Base-by-base conservation (phyloP, 2,329 filamentous ascomycete genomes). In the Sphaerulina musiva region DNA sequence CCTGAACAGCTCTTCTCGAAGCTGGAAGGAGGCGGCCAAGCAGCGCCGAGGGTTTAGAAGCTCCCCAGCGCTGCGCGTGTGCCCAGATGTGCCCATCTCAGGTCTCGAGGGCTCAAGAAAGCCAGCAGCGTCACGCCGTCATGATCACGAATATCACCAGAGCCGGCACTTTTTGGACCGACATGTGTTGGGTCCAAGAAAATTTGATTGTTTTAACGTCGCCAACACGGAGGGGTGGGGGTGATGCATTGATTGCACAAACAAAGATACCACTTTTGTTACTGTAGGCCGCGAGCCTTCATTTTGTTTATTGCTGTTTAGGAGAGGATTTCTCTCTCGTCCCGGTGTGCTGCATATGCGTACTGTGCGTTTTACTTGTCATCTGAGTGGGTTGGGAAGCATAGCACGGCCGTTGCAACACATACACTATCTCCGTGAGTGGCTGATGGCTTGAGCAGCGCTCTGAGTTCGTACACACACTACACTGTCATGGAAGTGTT, bases 1-100 rank as follows among this genome's bases (percentile, higher is more conserved):
- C 78, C 78, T n/a, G 64, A 65, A 55, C 57, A 62, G 48, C 55
- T 68, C 29, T 59, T 68, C n/a, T 61, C 62, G 17, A 62, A 60
- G 17, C 53, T 68, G 38, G 58, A 65, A 36, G 62, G 59, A 23
- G 46, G 46, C 29, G 40, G 48, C 9, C 20, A 43, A 45, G 17
- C 48, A 23, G 39, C 48, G 31, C 48, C 48, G 14, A 51, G 44
- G 31, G 36, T 51, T 26, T 51, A 51, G 48, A 36, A 51, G 17
- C n/a, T 39, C 41, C 45, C 36, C 23, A 17, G 9, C 6, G 3
- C 42, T 20, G 10, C 8, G 31, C 6, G 8, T 26, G 17, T 17
- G 42, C 23, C 42, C 8, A 42, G 26, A 29, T 29, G 26, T 7
- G 26, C 26, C 26, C 3, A 29, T 29, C 26, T 29, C 3, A 29